A percentile compares a stretch with the other conserved stretches of the same genome.
phyloP scores from a whole-genome alignment of 2,329 filamentous ascomycete species.

The Tolypocladium guangdongense region DNA sequence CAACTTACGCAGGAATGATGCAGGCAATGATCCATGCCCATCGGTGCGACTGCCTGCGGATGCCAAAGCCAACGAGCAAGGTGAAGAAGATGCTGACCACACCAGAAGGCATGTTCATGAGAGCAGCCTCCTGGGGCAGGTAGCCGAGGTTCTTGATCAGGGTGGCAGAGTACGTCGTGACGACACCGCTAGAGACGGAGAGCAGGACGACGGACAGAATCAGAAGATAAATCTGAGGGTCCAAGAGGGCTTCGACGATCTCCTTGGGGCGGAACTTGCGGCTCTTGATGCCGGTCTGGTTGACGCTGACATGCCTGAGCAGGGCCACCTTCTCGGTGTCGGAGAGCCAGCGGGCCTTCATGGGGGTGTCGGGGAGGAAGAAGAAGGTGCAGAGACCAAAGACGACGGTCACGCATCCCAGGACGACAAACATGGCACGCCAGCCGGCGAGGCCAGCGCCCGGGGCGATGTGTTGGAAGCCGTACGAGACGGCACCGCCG shows the following conservation, averaged over 20 bases:
- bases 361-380: conserved; percentile 30
- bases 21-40: conserved; percentile 39
- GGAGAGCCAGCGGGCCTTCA: conserved; percentile 34
- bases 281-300: conserved; percentile 47
- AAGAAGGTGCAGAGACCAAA: conserved; percentile 20
- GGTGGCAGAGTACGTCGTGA: conserved; percentile 44
- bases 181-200: conserved; percentile 41
- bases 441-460: conserved; percentile 51
- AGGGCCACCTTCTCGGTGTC: conserved; percentile 37
- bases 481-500: conserved; percentile 52
- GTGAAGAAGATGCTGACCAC: conserved; percentile 41
- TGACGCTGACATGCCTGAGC: conserved; percentile 42
- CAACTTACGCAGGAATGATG: conserved; percentile 33
- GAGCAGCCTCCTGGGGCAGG: conserved; percentile 29
- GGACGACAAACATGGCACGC: conserved; percentile 60
- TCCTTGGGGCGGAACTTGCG: conserved; percentile 41
- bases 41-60: conserved; percentile 34
- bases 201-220: conserved; percentile 35
- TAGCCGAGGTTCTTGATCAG: conserved; percentile 39
- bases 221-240: conserved; percentile 41
- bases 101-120: conserved; percentile 45
- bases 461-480: conserved; percentile 40
- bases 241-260: conserved; percentile 38
- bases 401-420: conserved; percentile 37
- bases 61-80: conserved; percentile 34